These are phyloP conservation scores for Talaromyces stipitatus DNA, from an alignment of 495 filamentous ascomycete species.

Conservation along the genomic window DNA sequence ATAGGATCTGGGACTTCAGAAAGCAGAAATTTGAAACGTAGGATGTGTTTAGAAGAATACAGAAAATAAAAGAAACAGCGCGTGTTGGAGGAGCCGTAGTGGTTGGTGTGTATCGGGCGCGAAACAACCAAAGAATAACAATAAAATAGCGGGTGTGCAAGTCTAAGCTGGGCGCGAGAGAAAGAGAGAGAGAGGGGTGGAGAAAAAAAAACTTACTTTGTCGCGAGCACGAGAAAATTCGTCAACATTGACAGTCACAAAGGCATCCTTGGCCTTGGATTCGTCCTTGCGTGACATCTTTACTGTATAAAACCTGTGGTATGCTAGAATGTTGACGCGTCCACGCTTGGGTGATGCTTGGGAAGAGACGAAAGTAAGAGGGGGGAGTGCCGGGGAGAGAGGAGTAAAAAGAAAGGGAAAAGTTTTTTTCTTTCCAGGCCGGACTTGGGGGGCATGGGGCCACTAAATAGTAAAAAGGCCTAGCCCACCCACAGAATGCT, in stretches of 20 bases:
- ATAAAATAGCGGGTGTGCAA: not conserved
- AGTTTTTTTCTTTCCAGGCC: not conserved
- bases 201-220: constrained; percentile 43
- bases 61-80: not conserved
- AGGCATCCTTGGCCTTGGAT: constrained; percentile 23
- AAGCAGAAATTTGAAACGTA: not conserved
- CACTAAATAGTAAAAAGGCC: constrained; percentile 21
- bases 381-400: constrained; percentile 10
- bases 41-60: not conserved
- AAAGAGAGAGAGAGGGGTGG: constrained; percentile 8
- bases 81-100: not conserved
- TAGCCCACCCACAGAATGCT: not conserved
- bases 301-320: constrained; percentile 11
- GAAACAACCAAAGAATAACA: not conserved
- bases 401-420: constrained; percentile 7
- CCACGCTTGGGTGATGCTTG: constrained; percentile 1
- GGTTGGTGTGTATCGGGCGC: not conserved
- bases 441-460: constrained; percentile 5
- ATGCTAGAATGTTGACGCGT: constrained; percentile 8
- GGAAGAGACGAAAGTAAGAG: constrained; percentile 6
- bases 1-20: not conserved
- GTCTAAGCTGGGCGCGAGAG: constrained; percentile 7
- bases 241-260: constrained; percentile 45
- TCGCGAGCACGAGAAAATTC: constrained; percentile 58
- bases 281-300: constrained; percentile 28